Percentiles rank a stretch among this genome's conserved stretches.
Evolutionary conservation across 768 basidiomycete species (phyloP).

Genomic region (Lactifluus rugatus): DNA sequence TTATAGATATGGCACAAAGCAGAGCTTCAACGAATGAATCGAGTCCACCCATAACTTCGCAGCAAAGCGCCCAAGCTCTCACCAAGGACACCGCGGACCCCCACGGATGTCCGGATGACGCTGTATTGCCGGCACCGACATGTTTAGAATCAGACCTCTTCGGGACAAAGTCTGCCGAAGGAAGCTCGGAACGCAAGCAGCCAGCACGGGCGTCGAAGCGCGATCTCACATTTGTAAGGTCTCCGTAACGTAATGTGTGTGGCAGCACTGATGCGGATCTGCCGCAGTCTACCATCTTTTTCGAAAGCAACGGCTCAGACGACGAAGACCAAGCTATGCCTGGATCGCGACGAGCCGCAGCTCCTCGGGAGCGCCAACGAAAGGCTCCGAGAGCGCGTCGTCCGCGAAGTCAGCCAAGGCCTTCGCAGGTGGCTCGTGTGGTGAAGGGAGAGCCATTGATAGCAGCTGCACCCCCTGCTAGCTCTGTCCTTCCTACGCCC

Average conservation of each 20-base stretch:
- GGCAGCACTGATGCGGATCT: not conserved
- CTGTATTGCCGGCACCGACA: not conserved
- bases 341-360: not conserved
- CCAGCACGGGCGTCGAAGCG: slow-evolving; percentile 20
- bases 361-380: slow-evolving; percentile 9
- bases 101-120: not conserved
- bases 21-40: not conserved
- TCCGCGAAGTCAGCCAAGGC: slow-evolving; percentile 4
- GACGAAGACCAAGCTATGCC: slow-evolving; percentile 8
- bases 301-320: slow-evolving; percentile 14
- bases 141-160: not conserved
- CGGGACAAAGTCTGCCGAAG: slow-evolving; percentile 1
- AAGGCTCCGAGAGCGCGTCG: slow-evolving; percentile 8
- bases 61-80: not conserved
- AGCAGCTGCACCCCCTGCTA: not conserved
- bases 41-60: not conserved
- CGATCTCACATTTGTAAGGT: slow-evolving; percentile 16
- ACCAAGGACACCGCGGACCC: not conserved
- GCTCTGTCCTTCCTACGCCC: not conserved
- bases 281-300: not conserved
- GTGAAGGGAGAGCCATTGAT: slow-evolving; percentile 1
- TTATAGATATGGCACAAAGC: slow-evolving; percentile 15
- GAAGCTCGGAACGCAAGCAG: slow-evolving; percentile 16
- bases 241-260: not conserved
- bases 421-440: not conserved